Evolutionary conservation across 495 filamentous ascomycete species (phyloP).

Genomic region (Trypethelium eluteriae): DNA sequence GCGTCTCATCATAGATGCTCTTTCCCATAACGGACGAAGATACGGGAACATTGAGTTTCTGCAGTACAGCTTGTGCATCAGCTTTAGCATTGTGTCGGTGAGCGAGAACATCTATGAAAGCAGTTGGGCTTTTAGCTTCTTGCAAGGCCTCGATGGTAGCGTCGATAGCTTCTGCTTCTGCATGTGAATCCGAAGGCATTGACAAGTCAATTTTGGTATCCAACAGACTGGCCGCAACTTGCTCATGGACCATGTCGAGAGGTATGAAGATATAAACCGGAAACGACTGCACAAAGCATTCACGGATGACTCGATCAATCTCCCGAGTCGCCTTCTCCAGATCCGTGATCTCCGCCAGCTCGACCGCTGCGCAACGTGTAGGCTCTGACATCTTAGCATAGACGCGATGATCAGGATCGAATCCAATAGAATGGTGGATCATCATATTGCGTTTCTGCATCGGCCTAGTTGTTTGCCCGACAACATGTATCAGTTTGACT

Average conservation of each 20-base stretch:
- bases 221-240: slow-evolving; percentile 27
- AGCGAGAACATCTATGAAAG: slow-evolving; percentile 33
- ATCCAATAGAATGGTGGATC: slow-evolving; percentile 39
- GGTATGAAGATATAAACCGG: slow-evolving; percentile 39
- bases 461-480: slow-evolving; percentile 34
- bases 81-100: slow-evolving; percentile 28
- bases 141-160: slow-evolving; percentile 27
- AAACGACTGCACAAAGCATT: slow-evolving; percentile 32
- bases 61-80: slow-evolving; percentile 27
- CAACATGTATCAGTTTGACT: slow-evolving; percentile 38
- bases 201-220: slow-evolving; percentile 31
- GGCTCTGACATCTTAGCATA: slow-evolving; percentile 33
- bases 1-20: slow-evolving; percentile 32
- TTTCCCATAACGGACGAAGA: slow-evolving; percentile 34
- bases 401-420: slow-evolving; percentile 24
- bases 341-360: slow-evolving; percentile 26
- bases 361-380: slow-evolving; percentile 31
- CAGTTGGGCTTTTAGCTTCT: slow-evolving; percentile 29
- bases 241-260: slow-evolving; percentile 32
- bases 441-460: slow-evolving; percentile 36
- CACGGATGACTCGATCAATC: slow-evolving; percentile 36
- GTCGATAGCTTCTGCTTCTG: slow-evolving; percentile 27
- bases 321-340: slow-evolving; percentile 32
- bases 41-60: slow-evolving; percentile 26
- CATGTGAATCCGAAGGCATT: slow-evolving; percentile 24